Evolutionary conservation across 345 rosid genomes (phyloP), one percentile per base, ranked within the genome.

Genomic region (Balakata baccata): DNA sequence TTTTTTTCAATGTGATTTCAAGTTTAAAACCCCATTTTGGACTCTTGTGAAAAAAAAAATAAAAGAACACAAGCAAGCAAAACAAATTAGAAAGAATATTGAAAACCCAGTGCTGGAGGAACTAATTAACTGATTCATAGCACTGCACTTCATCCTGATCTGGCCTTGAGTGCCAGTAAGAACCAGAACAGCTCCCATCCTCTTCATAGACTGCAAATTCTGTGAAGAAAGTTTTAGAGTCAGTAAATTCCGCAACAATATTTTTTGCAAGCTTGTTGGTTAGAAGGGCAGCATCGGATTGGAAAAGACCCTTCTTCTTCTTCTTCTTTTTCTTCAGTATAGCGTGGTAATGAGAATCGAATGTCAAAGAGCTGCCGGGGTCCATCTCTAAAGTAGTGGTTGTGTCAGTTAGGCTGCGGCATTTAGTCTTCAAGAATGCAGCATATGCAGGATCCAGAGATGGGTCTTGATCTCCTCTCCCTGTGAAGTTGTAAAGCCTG

Each of bases 401-500:
- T 0, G 0, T 69, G 76, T 85, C 85, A 0, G 45, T 25, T 5
- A 72, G 77, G 67, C 64, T 76, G 49, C 2, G 58, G 76, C 98
- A 89, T 70, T 85, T 66, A 22, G 66, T 75, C 78, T 85, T 90
- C 45, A 88, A 79, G 18, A 73, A 72, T 0, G 68, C 72, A 0
- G 88, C 87, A 6, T 85, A 86, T 34, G 77, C 46, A 0, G 86
- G 25, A 81, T 84, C 73, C 72, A 90, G 76, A 1, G 85, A 80
- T 5, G 93, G 93, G 71, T 90, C 92, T 49, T 86, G 79, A 68
- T 83, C 88, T 37, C 93, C 93, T 61, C 14, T 82, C 41, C 89
- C 89, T 3, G 87, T 86, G 81, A 93, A 89, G 79, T 88, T 90
- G 89, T 89, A 93, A 8, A 90, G 85, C 64, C 93, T 77, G 81